Percentiles rank a stretch among this genome's conserved stretches.
phyloP scores from a whole-genome alignment of 192 early-diverging fungal species.

The Funneliformis mosseae region DNA sequence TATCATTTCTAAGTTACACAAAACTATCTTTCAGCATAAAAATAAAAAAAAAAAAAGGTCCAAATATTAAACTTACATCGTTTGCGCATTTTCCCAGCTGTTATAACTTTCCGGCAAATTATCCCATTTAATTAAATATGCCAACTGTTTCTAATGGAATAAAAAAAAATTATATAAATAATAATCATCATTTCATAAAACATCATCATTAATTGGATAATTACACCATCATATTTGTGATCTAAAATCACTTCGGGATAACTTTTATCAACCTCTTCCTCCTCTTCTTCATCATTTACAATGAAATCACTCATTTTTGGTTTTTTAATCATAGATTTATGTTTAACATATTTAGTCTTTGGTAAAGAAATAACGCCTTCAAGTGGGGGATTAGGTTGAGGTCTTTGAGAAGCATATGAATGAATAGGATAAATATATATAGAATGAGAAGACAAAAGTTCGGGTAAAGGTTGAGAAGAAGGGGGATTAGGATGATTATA shows the following conservation, averaged over 20 bases:
- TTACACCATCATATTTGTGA: neutral
- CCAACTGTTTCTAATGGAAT: neutral
- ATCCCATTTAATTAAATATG: neutral
- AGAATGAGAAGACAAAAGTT: neutral
- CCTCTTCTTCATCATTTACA: neutral
- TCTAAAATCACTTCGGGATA: neutral
- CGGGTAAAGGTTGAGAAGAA: neutral
- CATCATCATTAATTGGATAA: no score
- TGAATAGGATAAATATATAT: neutral
- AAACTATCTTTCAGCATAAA: no score
- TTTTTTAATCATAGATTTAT: neutral
- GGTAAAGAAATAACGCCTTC: neutral
- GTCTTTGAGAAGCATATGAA: neutral
- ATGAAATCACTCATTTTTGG: neutral
- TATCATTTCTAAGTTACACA: neutral
- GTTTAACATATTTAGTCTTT: neutral
- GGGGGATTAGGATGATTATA: neutral
- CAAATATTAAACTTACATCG: neutral
- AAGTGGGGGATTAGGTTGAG: neutral
- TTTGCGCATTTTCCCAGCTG: neutral
- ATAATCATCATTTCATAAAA: no score
- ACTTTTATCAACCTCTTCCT: neutral
- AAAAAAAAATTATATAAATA: neutral
- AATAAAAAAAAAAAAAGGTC: neutral
- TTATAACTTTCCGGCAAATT: neutral